Conservation (phyloP, 1,139 yeast genomes). For the Scheffersomyces cryptocercus region DNA sequence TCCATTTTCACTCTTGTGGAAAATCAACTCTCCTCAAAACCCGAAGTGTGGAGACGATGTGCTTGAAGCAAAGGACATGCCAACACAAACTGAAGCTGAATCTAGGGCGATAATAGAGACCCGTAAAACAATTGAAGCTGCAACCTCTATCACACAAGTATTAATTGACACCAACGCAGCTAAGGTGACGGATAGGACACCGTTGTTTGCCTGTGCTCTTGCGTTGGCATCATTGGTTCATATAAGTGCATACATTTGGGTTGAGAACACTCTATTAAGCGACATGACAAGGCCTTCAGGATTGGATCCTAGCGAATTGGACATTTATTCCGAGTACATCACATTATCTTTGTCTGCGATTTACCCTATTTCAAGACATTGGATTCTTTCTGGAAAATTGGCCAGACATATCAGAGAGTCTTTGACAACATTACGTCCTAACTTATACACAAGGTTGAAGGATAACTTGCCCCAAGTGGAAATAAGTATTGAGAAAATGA, state of each 20-base stretch:
- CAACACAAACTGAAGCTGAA: constrained; percentile 17
- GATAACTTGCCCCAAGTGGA: constrained; percentile 17
- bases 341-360: constrained; percentile 48
- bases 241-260: constrained; percentile 52
- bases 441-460: constrained; percentile 22
- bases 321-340: constrained; percentile 46
- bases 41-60: constrained; percentile 32
- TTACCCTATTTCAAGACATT: constrained; percentile 47
- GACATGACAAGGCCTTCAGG: constrained; percentile 4
- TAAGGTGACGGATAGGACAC: constrained; percentile 42
- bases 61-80: constrained; percentile 6
- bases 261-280: constrained; percentile 19
- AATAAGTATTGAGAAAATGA: constrained; percentile 3
- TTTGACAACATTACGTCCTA: constrained; percentile 28
- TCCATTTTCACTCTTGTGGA: constrained; percentile 53
- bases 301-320: constrained; percentile 33
- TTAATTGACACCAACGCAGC: constrained; percentile 47
- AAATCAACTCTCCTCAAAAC: constrained; percentile 43
- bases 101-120: constrained; percentile 50
- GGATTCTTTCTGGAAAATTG: constrained; percentile 49
- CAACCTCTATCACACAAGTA: constrained; percentile 46
- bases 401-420: constrained; percentile 46
- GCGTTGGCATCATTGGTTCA: constrained; percentile 53
- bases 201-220: constrained; percentile 50
- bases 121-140: constrained; percentile 52